These are phyloP conservation scores for Linnemannia schmuckeri DNA, from an alignment of 192 early-diverging fungal species.

Conservation along the genomic window DNA sequence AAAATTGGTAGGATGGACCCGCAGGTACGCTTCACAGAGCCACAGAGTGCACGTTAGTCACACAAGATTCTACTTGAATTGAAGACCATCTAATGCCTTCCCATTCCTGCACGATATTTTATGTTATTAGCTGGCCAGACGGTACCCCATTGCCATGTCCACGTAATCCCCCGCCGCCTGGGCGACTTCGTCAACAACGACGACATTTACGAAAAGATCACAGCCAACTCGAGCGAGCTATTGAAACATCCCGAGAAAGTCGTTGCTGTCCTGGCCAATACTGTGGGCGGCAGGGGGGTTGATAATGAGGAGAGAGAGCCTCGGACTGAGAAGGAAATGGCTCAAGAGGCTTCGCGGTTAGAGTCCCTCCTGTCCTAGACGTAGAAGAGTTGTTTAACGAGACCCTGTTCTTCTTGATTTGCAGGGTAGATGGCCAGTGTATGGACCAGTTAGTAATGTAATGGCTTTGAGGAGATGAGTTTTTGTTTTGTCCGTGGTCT, in stretches of 20 bases:
- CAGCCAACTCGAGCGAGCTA: constrained; percentile 59
- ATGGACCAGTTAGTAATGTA: background rate
- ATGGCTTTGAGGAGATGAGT: background rate
- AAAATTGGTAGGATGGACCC: constrained; percentile 71
- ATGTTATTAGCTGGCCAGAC: constrained; percentile 62
- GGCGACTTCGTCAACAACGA: constrained; percentile 91
- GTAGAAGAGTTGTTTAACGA: background rate
- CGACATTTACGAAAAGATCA: constrained; percentile 87
- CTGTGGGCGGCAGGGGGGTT: constrained; percentile 29
- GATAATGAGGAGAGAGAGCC: constrained; percentile 82
- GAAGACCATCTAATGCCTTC: background rate
- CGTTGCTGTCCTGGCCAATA: background rate
- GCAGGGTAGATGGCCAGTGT: background rate
- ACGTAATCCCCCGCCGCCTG: constrained; percentile 85
- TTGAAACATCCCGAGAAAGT: constrained; percentile 25
- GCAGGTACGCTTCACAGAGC: constrained; percentile 61
- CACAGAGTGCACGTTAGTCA: background rate
- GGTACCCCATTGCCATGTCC: constrained; percentile 93
- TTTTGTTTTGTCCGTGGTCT: background rate
- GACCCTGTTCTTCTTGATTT: background rate
- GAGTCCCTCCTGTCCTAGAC: background rate
- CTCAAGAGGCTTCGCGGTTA: constrained; percentile 65
- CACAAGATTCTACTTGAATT: no score
- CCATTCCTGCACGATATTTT: background rate
- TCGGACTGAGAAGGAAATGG: constrained; percentile 87